These are phyloP conservation scores for Vaccinium myrtillus DNA, from an alignment of 148 eudicot species.

Conservation along the genomic window DNA sequence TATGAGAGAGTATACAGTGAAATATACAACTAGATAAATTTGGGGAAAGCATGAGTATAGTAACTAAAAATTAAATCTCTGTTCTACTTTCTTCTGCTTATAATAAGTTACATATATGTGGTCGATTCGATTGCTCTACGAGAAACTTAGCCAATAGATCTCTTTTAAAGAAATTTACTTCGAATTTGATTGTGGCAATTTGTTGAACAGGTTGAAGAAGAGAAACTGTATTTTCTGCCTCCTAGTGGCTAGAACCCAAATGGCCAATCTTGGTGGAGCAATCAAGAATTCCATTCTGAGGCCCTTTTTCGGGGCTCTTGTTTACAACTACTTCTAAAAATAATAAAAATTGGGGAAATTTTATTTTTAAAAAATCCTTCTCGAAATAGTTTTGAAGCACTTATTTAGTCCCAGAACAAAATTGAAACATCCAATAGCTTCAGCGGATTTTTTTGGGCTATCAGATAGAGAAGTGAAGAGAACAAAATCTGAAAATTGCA, in stretches of 20 bases:
- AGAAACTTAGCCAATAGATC: background rate
- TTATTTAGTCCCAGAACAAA: background rate
- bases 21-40: background rate
- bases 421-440: background rate
- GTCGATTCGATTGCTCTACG: background rate
- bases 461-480: background rate
- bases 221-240: background rate
- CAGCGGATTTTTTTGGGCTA: conserved; percentile 2
- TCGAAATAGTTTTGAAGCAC: background rate
- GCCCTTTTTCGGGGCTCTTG: background rate
- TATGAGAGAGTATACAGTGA: background rate
- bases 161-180: background rate
- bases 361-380: background rate
- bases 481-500: background rate
- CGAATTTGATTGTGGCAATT: background rate
- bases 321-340: background rate
- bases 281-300: background rate
- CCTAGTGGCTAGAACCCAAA: background rate
- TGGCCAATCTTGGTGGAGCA: background rate
- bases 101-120: background rate
- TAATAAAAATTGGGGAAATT: no score
- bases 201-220: conserved; percentile 9
- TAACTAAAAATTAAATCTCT: background rate
- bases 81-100: background rate
- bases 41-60: background rate